Evolutionary conservation across 495 filamentous ascomycete genomes (phyloP).

Genomic region (Talaromyces adpressus): DNA sequence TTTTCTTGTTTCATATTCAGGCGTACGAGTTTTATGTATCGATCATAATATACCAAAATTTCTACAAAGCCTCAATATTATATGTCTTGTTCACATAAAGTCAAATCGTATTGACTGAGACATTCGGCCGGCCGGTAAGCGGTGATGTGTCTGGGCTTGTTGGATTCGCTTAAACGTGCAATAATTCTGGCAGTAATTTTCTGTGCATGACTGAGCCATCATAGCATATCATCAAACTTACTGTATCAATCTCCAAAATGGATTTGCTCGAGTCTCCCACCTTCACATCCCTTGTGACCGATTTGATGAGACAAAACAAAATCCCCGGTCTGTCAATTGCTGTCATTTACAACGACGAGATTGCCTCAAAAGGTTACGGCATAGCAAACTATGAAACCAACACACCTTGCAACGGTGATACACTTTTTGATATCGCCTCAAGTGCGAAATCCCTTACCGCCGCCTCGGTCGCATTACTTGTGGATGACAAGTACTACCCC

Average conservation of each 20-base stretch:
- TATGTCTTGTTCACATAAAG: not conserved
- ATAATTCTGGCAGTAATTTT: not conserved
- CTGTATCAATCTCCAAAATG: not conserved
- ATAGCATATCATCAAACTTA: not conserved
- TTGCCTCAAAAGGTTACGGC: conserved; percentile 10
- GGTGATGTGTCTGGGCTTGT: not conserved
- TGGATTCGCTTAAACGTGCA: not conserved
- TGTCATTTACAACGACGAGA: conserved; percentile 8
- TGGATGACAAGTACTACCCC: conserved; percentile 18
- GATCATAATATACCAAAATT: not conserved
- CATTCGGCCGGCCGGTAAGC: not conserved
- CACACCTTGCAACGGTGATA: conserved; percentile 13
- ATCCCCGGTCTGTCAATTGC: conserved; percentile 13
- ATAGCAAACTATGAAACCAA: not conserved
- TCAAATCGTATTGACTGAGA: not conserved
- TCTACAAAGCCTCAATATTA: not conserved
- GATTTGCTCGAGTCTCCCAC: conserved; percentile 3
- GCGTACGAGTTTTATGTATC: not conserved
- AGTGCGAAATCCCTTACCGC: conserved; percentile 23
- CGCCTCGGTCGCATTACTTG: conserved; percentile 21
- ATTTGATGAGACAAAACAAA: conserved; percentile 12
- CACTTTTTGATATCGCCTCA: conserved; percentile 19
- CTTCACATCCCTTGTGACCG: conserved; percentile 7
- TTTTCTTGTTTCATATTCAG: not conserved
- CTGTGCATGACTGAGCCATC: not conserved